Base-by-base conservation (phyloP, 2,329 filamentous ascomycete genomes). In the Akanthomyces lecanii region DNA sequence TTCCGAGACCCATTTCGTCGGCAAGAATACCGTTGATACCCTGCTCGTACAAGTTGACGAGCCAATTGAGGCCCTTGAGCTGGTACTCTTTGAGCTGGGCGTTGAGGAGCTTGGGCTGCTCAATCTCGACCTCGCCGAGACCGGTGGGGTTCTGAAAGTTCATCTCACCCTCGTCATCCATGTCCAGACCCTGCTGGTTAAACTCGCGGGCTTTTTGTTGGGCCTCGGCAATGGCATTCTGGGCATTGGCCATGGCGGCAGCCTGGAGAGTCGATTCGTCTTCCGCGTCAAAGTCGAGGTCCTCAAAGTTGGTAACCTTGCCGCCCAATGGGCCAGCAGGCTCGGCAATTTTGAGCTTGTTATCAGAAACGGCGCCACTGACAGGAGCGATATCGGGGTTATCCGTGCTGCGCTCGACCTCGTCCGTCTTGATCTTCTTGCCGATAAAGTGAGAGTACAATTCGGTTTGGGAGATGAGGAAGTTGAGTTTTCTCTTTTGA, bases 121-220 rank as follows among this genome's bases (percentile, higher is more conserved):
- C 89, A 63, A 99, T 92, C 71, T 97, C 91, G 68, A 97, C 92
- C 70, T 95, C 93, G 70, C 94, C 94, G 70, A 99, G 83, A 71
- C 94, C 95, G 4, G 93, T 95, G 0, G 95, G 95, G 74, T 99
- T 98, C 78, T 99, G 95, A 82, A 99, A 99, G 79, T 99, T 99
- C 90, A 99, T 91, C 78, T 99, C 95, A 69, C 93, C 94, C 71
- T 97, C 93, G 64, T 97, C 92, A 67, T 95, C 90, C 75, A 90
- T 87, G 63, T 85, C 86, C 8, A 76, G 70, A 71, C 87, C 85
- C 59, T 86, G 81, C 65, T 92, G 88, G 78, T 98, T 96, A 82
- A 99, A 99, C 11, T 91, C 91, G 58, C 92, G 88, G 0, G 95
- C 95, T 75, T 95, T 93, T 74, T 92, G 88, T 75, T 97, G 92